Percentiles rank a stretch among this genome's conserved stretches.
Evolutionary conservation across 2,329 filamentous ascomycete species (phyloP).

Genomic region (Pyrenophora tritici-repentis): DNA sequence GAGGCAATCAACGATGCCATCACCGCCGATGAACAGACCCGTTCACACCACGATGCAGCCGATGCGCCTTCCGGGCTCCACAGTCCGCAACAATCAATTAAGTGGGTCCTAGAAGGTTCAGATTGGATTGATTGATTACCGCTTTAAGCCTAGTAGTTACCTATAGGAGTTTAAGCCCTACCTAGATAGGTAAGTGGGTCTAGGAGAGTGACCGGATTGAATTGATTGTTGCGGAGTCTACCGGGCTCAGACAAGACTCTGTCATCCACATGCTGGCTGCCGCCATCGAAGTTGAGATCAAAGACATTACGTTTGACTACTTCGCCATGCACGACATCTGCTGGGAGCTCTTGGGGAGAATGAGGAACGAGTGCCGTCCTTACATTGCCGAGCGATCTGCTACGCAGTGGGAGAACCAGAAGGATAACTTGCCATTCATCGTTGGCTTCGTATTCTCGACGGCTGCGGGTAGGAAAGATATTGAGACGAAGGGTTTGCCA

Average conservation of each 20-base stretch:
- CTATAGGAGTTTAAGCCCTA: no score
- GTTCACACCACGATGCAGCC: neutral
- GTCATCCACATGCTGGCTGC: neutral
- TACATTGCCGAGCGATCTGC: no score
- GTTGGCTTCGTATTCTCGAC: conserved; percentile 1
- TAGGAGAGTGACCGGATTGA: no score
- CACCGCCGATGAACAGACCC: no score
- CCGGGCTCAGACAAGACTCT: neutral
- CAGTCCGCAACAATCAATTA: no score
- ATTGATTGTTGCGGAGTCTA: no score
- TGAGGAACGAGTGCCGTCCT: neutral
- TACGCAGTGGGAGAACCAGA: neutral
- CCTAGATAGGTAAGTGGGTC: no score
- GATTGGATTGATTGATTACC: no score
- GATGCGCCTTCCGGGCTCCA: neutral
- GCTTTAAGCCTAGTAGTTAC: no score
- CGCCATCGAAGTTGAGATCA: neutral
- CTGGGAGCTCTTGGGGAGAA: neutral
- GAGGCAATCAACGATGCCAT: no score
- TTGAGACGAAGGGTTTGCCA: neutral
- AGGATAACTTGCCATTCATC: neutral
- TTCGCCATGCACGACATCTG: neutral
- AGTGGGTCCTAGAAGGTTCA: no score
- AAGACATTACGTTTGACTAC: neutral
- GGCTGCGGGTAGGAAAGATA: neutral